A percentile compares a stretch with the other conserved stretches of the same genome.
Conservation (phyloP, 139 green algal species). For the Zygnema circumcarinatum region DNA sequence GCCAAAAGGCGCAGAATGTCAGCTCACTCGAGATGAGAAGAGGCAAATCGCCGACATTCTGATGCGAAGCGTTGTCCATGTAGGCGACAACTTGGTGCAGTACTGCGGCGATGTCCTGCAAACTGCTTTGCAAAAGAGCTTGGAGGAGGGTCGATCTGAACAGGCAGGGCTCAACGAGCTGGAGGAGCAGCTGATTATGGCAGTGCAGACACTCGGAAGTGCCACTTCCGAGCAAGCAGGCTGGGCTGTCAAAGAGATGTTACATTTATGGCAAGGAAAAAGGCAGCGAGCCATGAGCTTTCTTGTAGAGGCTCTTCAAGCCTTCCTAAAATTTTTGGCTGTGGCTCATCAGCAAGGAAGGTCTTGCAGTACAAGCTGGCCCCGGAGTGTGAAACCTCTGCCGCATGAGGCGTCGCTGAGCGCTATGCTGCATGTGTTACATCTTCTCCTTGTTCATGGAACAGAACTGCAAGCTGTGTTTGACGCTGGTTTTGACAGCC, state of each 20-base stretch:
- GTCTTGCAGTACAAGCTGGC: not conserved
- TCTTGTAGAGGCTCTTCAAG: not conserved
- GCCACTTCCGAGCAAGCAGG: not conserved
- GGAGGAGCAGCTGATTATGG: not conserved
- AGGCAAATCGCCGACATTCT: not conserved
- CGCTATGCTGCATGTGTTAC: slow-evolving; percentile 24
- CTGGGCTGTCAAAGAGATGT: not conserved
- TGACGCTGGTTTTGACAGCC: not conserved
- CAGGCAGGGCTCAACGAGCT: not conserved
- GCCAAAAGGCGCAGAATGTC: not conserved
- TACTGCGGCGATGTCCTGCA: not conserved
- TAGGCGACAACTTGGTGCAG: not conserved
- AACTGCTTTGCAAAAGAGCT: slow-evolving; percentile 1
- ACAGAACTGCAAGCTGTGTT: slow-evolving; percentile 7
- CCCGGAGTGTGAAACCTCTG: not conserved
- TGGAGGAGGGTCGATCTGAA: not conserved
- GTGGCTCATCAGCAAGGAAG: not conserved
- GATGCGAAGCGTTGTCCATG: not conserved
- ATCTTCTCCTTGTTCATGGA: not conserved
- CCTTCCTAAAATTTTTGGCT: not conserved
- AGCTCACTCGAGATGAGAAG: not conserved
- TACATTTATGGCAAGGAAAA: not conserved
- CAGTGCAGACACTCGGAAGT: not conserved
- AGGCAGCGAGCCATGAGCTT: not conserved
- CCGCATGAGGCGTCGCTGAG: slow-evolving; percentile 8